phyloP scores from a whole-genome alignment of 2,329 filamentous ascomycete species.

The Colletotrichum plurivorum region DNA sequence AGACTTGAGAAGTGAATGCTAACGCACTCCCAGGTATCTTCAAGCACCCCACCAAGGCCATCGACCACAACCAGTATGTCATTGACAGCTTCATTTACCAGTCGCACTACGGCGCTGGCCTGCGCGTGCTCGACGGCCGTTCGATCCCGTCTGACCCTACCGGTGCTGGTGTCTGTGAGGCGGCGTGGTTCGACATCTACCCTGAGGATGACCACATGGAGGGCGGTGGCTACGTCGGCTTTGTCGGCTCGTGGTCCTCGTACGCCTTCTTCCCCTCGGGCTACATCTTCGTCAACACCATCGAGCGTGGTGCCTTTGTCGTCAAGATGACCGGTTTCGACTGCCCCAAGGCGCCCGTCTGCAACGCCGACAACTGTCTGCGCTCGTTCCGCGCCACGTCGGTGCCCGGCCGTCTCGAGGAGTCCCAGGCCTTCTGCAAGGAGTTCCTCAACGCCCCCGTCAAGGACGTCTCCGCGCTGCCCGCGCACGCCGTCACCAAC shows the following conservation, averaged over 20 bases:
- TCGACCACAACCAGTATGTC: slow-evolving; percentile 66
- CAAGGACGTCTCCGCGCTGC: slow-evolving; percentile 42
- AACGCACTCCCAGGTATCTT: slow-evolving; percentile 44
- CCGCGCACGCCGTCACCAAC: slow-evolving; percentile 42
- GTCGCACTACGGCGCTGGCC: slow-evolving; percentile 65
- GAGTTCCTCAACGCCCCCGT: slow-evolving; percentile 39
- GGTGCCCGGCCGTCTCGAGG: slow-evolving; percentile 49
- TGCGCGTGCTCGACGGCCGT: slow-evolving; percentile 56
- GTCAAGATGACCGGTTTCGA: slow-evolving; percentile 54
- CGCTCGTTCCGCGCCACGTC: slow-evolving; percentile 53
- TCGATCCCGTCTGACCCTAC: slow-evolving; percentile 57
- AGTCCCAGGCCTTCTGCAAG: slow-evolving; percentile 51
- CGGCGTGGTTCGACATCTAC: slow-evolving; percentile 65
- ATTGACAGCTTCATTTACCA: slow-evolving; percentile 61
- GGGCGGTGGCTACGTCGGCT: slow-evolving; percentile 55
- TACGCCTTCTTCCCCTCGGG: slow-evolving; percentile 65
- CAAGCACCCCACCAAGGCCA: slow-evolving; percentile 55
- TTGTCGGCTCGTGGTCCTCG: slow-evolving; percentile 62
- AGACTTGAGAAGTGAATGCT: too few species aligned
- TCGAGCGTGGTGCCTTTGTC: slow-evolving; percentile 64
- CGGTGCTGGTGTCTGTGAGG: slow-evolving; percentile 60
- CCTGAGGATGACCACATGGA: slow-evolving; percentile 62
- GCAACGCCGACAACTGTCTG: slow-evolving; percentile 55
- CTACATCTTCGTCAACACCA: slow-evolving; percentile 65
- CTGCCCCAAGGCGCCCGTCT: slow-evolving; percentile 42